A percentile compares a stretch with the other conserved stretches of the same genome.
phyloP scores from a whole-genome alignment of 257 asterid species.

The Voacanga thouarsii region DNA sequence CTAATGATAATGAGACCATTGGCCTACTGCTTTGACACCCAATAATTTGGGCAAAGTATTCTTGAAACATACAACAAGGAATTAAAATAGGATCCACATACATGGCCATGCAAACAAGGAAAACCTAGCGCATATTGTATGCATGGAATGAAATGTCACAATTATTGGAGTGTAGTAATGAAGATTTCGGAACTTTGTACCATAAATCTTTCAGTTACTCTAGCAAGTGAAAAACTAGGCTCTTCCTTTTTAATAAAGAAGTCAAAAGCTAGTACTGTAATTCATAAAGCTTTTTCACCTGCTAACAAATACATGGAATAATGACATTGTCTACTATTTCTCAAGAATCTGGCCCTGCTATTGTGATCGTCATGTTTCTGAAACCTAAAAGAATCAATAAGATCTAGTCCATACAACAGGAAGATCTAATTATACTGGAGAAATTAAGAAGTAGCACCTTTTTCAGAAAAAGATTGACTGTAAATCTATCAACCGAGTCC shows the following conservation, averaged over 20 bases:
- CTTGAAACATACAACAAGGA: neutral
- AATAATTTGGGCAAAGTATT: neutral
- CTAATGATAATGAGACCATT: neutral
- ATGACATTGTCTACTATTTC: neutral
- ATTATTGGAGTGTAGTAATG: no score
- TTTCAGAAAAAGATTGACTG: neutral
- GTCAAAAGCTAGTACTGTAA: neutral
- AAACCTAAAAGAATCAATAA: neutral
- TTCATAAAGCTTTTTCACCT: neutral
- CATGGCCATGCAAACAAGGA: neutral
- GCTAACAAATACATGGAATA: neutral
- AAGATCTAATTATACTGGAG: neutral
- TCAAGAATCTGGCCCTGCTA: neutral
- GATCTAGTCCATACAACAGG: neutral
- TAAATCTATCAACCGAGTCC: neutral
- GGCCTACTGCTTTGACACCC: neutral
- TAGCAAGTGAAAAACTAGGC: neutral
- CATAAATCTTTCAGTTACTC: neutral
- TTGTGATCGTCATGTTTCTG: no score
- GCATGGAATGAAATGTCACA: no score
- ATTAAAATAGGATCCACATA: neutral
- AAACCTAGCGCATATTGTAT: no score
- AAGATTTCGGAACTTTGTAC: neutral
- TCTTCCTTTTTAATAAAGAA: neutral
- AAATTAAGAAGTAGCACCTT: neutral